Base-by-base conservation (phyloP, 148 eudicot species). In the Dysphania ambrosioides region DNA sequence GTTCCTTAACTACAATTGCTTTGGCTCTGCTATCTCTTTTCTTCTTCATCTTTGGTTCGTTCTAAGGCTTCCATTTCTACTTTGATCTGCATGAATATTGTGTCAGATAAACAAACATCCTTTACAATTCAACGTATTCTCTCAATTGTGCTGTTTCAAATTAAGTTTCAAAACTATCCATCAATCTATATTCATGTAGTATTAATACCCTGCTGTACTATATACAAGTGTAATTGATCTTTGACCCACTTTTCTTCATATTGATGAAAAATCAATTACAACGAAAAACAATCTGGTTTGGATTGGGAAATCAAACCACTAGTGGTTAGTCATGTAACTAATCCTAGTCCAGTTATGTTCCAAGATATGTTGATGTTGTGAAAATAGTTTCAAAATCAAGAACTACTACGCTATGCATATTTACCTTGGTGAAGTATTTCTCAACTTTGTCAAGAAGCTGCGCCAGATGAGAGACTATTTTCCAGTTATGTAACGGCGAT, bases 1-100 rank as follows among this genome's bases (percentile, higher is more conserved):
- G 1, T 47, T 12, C 51, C 16, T 15, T 44, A 12, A 44, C 51
- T 44, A 44, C 16, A 5, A 44, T n/a, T 96, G 72, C 89, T 90
- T 62, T 96, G 93, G 76, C 91, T 88, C 41, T 77, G 84, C 67
- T 92, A 87, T 78, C 83, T 92, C 87, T 96, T 96, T 29, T 85
- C 23, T 71, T 96, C 99, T 75, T 96, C 95, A 26, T 92, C 99
- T 75, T 96, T 96, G 30, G 95, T 92, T 76, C 97, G 79, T 71
- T 96, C 99, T 44, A 96, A 63, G 27, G 82, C 80, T 32, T 96
- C 99, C 78, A 96, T 0, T 36, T 96, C 97, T 77, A 82, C 84
- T 81, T 90, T 96, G 65, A 92, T 86, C 99, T 96, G 68, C 57
- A 72, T 63, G 8, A 74, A 38, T 24, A 38, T 27, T 72, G 36